Percentiles rank a stretch among this genome's conserved stretches.
phyloP scores from a whole-genome alignment of 2,329 filamentous ascomycete species.

The Exserohilum turcica region DNA sequence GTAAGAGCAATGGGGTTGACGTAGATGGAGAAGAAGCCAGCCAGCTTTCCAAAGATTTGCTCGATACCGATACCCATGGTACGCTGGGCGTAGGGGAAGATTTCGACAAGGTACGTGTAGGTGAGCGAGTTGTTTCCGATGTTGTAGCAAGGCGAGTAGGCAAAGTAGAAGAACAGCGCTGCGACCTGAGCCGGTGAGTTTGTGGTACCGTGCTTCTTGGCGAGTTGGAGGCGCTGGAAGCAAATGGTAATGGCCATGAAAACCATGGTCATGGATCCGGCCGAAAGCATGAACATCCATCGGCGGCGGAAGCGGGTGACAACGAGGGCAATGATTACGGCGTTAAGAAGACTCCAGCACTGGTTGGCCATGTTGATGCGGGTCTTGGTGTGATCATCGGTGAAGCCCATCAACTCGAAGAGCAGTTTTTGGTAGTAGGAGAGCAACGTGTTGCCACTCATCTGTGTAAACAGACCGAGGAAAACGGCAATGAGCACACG shows the following conservation, averaged over 20 bases:
- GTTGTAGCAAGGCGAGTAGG: conserved; percentile 65
- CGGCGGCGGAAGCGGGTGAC: conserved; percentile 51
- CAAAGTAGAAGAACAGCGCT: conserved; percentile 64
- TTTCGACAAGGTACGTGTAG: conserved; percentile 65
- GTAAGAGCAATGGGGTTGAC: conserved; percentile 66
- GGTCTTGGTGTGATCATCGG: conserved; percentile 44
- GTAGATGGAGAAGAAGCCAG: conserved; percentile 52
- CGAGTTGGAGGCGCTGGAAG: conserved; percentile 53
- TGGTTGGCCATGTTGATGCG: conserved; percentile 50
- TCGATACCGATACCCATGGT: conserved; percentile 64
- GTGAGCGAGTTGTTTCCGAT: conserved; percentile 70
- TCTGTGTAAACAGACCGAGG: conserved; percentile 49
- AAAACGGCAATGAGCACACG: conserved; percentile 41
- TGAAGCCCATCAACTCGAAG: conserved; percentile 50
- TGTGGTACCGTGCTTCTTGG: conserved; percentile 25
- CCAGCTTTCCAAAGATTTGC: conserved; percentile 59
- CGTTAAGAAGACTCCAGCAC: conserved; percentile 52
- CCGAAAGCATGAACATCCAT: conserved; percentile 56
- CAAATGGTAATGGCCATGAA: conserved; percentile 64
- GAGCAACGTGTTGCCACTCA: conserved; percentile 48
- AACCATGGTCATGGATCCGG: conserved; percentile 56
- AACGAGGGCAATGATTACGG: conserved; percentile 47
- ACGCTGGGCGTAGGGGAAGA: conserved; percentile 64
- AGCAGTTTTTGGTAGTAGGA: conserved; percentile 46
- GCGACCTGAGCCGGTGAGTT: conserved; percentile 47